Conservation (phyloP, 2,329 filamentous ascomycete species). For the Microdochium trichocladiopsis region DNA sequence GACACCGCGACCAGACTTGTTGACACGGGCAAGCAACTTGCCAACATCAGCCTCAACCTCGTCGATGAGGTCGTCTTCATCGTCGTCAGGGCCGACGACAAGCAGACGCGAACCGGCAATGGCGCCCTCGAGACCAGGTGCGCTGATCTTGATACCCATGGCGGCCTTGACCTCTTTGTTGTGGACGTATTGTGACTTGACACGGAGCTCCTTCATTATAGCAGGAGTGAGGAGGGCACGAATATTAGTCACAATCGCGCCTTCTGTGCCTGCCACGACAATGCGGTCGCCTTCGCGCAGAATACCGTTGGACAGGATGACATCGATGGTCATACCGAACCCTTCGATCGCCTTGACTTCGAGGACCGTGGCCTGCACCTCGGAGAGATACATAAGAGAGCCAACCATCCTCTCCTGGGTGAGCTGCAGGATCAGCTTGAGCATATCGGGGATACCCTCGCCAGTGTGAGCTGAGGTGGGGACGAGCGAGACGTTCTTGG, state of each 20-base stretch:
- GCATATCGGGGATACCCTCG: constrained; percentile 97
- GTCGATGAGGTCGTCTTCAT: constrained; percentile 93
- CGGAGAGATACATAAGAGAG: constrained; percentile 95
- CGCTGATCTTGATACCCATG: constrained; percentile 97
- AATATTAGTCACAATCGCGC: constrained; percentile 91
- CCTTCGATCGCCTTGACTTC: constrained; percentile 99
- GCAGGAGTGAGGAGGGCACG: constrained; percentile 89
- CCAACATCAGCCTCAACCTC: constrained; percentile 95
- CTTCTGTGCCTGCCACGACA: constrained; percentile 93
- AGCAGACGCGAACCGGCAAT: constrained; percentile 94
- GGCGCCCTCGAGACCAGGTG: constrained; percentile 88
- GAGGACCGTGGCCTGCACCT: constrained; percentile 94
- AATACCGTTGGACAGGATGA: constrained; percentile 93
- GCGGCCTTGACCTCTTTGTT: constrained; percentile 99
- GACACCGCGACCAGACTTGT: constrained; percentile 88
- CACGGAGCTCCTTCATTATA: constrained; percentile 84
- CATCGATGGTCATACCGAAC: constrained; percentile 97
- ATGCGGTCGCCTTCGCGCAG: constrained; percentile 90
- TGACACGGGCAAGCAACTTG: constrained; percentile 83
- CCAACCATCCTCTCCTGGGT: constrained; percentile 97
- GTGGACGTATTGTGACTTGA: constrained; percentile 95
- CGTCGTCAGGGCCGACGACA: constrained; percentile 89
- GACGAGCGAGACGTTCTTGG: constrained; percentile 87
- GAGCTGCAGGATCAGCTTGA: constrained; percentile 86
- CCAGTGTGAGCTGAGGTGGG: constrained; percentile 98